Base-by-base conservation (phyloP, 2,329 filamentous ascomycete species). In the Colletotrichum theobromicola region DNA sequence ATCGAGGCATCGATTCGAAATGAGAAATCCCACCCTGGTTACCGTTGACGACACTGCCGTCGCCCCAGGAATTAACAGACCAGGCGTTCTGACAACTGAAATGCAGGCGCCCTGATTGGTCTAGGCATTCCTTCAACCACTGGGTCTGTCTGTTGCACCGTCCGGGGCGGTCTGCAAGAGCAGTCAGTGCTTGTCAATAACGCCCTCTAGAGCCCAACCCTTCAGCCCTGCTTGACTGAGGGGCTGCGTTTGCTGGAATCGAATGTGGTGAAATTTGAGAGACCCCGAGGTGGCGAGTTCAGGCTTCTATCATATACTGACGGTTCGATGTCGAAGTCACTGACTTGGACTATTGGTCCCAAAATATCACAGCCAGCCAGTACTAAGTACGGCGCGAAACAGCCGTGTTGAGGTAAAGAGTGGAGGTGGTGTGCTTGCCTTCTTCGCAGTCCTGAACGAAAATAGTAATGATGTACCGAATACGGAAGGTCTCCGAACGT, bases 1-100 rank as follows among this genome's bases (percentile, higher is more conserved):
- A 63, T 61, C 34, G 62, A 72, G 68, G 68, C 72, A 67, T 72
- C 72, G 21, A 28, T 4, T 67, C 37, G 72, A 72, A 62, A 74
- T 72, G 55, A 58, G 42, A 62, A 72, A 46, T 50, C 42, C 53
- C 26, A 46, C 32, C 55, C 68, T 67, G 42, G 72, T 74, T 66
- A 62, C 67, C 28, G 62, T 62, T 72, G 62, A 58, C 55, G 67
- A 74, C 61, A 67, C 21, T 37, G 61, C 62, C 53, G 32, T 21
- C 26, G n/a, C 53, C 53, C 67, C 67, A 34, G 71, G 26, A 26
- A 63, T 57, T 30, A 57, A 46, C n/a, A 74, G 67, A 15, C 53
- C 35, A 32, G 37, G 24, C 37, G 18, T 61, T 32, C 35, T 24
- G 16, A 50, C 42, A 30, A 62, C 60, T 74, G 26, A 66, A 74